phyloP scores from a whole-genome alignment of 805 yeast genomes.

The Schwanniomyces occidentalis region DNA sequence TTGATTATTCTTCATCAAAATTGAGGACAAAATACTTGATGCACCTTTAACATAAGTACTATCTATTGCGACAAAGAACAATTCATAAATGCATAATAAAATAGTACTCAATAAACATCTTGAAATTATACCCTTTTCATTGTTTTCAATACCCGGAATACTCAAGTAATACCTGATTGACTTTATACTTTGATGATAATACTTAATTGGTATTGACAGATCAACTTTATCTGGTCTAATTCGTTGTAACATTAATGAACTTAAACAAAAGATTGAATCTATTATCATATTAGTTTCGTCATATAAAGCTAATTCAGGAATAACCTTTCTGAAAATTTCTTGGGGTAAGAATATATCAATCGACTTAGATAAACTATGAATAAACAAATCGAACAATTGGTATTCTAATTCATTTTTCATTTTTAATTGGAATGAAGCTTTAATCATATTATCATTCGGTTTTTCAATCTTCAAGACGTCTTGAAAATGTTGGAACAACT shows the following conservation, averaged over 20 bases:
- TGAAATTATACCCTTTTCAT: slow-evolving; percentile 28
- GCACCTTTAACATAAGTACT: slow-evolving; percentile 41
- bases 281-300: slow-evolving; percentile 42
- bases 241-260: slow-evolving; percentile 36
- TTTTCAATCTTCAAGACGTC: slow-evolving; percentile 19
- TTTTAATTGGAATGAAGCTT: slow-evolving; percentile 10
- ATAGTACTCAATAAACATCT: slow-evolving; percentile 40
- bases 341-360: slow-evolving; percentile 34
- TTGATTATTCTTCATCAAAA: slow-evolving; percentile 18
- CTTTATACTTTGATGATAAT: slow-evolving; percentile 36
- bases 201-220: slow-evolving; percentile 32
- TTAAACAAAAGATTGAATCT: slow-evolving; percentile 36
- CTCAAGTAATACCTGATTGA: slow-evolving; percentile 32
- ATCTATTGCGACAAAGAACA: slow-evolving; percentile 38
- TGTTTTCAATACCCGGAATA: slow-evolving; percentile 20
- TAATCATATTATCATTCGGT: slow-evolving; percentile 9
- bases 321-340: slow-evolving; percentile 28
- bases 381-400: slow-evolving; percentile 34
- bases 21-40: slow-evolving; percentile 29
- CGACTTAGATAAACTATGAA: slow-evolving; percentile 25
- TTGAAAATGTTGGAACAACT: slow-evolving; percentile 22
- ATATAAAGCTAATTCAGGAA: slow-evolving; percentile 36
- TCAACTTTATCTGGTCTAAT: slow-evolving; percentile 28
- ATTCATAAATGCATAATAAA: slow-evolving; percentile 38
- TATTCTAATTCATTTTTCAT: slow-evolving; percentile 24